Evolutionary conservation across 768 basidiomycete species (phyloP).

Genomic region (Serendipita indica): DNA sequence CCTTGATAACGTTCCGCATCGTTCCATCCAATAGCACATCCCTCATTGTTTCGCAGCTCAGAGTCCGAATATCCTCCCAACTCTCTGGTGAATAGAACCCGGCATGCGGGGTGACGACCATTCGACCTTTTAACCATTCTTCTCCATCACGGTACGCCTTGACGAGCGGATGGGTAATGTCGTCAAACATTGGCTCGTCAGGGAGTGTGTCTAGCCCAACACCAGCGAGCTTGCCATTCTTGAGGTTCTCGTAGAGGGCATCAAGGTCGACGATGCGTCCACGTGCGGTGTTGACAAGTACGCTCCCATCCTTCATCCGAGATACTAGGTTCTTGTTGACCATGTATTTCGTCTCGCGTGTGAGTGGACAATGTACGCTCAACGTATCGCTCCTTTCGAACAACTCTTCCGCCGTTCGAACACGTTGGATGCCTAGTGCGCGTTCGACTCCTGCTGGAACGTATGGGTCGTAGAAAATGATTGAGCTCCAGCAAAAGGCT

Average conservation of each 20-base stretch:
- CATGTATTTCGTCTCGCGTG: constrained; percentile 12
- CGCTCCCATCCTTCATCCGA: constrained; percentile 9
- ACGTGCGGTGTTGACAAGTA: constrained; percentile 17
- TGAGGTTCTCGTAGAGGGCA: constrained; percentile 13
- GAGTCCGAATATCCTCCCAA: constrained; percentile 14
- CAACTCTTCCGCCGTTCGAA: constrained; percentile 12
- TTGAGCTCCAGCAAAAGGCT: constrained; percentile 16
- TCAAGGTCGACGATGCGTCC: constrained; percentile 15
- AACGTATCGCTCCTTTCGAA: constrained; percentile 13
- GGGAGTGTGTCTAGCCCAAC: constrained; percentile 17
- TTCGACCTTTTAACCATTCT: constrained; percentile 14
- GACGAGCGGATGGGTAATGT: constrained; percentile 14
- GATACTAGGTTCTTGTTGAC: constrained; percentile 13
- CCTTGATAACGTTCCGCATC: constrained; percentile 31
- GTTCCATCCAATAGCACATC: constrained; percentile 20
- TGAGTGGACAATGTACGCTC: constrained; percentile 16
- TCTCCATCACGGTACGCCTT: constrained; percentile 15
- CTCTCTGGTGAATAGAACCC: constrained; percentile 15
- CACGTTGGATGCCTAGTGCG: constrained; percentile 14
- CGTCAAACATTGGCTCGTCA: constrained; percentile 13
- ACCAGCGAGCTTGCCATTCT: constrained; percentile 14
- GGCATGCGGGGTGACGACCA: constrained; percentile 15
- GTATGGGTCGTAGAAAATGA: constrained; percentile 18
- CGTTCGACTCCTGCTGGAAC: constrained; percentile 14
- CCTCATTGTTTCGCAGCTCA: constrained; percentile 11